phyloP scores from a whole-genome alignment of 371 early-diverging fungal species.

The Syncephalis plumigaleata region DNA sequence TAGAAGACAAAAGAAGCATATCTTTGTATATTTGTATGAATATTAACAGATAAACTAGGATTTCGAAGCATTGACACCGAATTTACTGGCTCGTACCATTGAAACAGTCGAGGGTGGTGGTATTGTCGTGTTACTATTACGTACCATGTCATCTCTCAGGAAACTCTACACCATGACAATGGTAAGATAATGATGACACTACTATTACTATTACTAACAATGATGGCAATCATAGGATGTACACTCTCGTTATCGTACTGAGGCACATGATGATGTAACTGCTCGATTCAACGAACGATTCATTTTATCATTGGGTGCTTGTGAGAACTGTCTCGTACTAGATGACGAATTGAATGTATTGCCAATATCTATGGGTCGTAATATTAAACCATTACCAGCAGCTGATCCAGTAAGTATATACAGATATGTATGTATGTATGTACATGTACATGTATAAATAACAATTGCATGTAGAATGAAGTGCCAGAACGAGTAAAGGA shows the following conservation, averaged over 20 bases:
- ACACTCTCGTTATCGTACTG: conserved; percentile 84
- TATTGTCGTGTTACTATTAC: conserved; percentile 81
- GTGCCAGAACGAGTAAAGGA: conserved; percentile 48
- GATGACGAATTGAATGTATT: conserved; percentile 95
- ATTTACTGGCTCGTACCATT: conserved; percentile 90
- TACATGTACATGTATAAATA: neutral
- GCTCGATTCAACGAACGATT: conserved; percentile 97
- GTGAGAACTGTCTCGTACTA: conserved; percentile 84
- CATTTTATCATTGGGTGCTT: conserved; percentile 81
- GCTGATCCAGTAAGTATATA: conserved; percentile 4
- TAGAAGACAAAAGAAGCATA: neutral
- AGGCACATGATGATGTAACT: conserved; percentile 82
- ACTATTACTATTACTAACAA: neutral
- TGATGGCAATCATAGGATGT: conserved; percentile 47
- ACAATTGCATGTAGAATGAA: conserved; percentile 26
- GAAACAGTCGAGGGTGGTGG: conserved; percentile 99
- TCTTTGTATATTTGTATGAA: conserved; percentile 4
- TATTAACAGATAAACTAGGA: conserved; percentile 29
- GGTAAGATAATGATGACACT: conserved; percentile 23
- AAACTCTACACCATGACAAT: conserved; percentile 96
- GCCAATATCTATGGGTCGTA: conserved; percentile 78
- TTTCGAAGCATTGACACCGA: conserved; percentile 98
- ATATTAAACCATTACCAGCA: conserved; percentile 67
- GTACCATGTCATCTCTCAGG: conserved; percentile 86
- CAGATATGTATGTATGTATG: neutral